Percentiles rank a stretch among this genome's conserved stretches.
Conservation (phyloP, 371 early-diverging fungal species). For the Syncephalastrum monosporum region DNA sequence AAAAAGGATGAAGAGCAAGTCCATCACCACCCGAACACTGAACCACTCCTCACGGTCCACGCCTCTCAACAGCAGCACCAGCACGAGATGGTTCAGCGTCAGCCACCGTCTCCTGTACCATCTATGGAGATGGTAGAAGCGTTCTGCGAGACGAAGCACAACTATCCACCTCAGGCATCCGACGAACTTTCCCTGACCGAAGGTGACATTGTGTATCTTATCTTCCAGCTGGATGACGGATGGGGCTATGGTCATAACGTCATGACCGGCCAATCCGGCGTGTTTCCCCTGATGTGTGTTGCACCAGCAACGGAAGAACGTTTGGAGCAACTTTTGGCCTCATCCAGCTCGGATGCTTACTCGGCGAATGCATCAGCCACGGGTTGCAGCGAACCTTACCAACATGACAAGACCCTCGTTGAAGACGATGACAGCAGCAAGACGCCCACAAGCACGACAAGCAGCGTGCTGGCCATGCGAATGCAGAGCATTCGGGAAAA, state of each 20-base stretch:
- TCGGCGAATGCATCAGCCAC: no score
- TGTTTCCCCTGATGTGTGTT: slow-evolving; percentile 68
- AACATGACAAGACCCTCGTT: slow-evolving; percentile 9
- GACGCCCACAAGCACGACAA: neutral
- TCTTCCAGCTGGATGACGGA: slow-evolving; percentile 59
- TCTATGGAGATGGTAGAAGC: slow-evolving; percentile 16
- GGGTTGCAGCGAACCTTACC: neutral
- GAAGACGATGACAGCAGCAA: slow-evolving; percentile 4
- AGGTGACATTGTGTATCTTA: slow-evolving; percentile 64
- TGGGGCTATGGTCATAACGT: slow-evolving; percentile 70
- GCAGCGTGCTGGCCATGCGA: slow-evolving; percentile 3
- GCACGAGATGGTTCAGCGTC: slow-evolving; percentile 3
- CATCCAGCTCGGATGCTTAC: neutral
- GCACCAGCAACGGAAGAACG: slow-evolving; percentile 26
- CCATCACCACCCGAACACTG: no score
- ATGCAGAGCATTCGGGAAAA: slow-evolving; percentile 15
- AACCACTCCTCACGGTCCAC: no score
- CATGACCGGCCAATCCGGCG: slow-evolving; percentile 58
- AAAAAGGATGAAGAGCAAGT: no score
- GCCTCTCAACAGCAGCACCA: neutral
- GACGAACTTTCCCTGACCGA: slow-evolving; percentile 63
- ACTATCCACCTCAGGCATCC: slow-evolving; percentile 47
- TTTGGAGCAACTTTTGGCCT: slow-evolving; percentile 27
- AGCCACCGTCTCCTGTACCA: neutral
- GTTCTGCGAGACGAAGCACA: slow-evolving; percentile 38